Evolutionary conservation across 148 eudicot genomes (phyloP).

Genomic region (Rhododendron griersonianum): DNA sequence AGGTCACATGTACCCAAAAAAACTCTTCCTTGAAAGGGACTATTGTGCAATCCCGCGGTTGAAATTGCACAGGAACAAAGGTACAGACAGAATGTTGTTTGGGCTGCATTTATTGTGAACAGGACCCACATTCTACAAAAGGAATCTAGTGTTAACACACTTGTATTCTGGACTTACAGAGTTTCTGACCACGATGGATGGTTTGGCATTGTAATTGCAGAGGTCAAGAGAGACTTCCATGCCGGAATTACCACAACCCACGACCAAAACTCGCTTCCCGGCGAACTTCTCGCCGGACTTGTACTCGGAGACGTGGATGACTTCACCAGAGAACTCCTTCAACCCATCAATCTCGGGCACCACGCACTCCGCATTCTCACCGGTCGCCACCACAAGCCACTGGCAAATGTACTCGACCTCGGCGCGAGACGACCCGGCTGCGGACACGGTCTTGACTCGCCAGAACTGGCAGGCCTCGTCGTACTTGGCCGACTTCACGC

Average conservation of each 20-base stretch:
- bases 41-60: not conserved
- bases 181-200: slow-evolving; percentile 71
- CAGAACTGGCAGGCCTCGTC: slow-evolving; percentile 57
- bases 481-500: slow-evolving; percentile 60
- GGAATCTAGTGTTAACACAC: not conserved
- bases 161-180: slow-evolving; percentile 43
- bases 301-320: slow-evolving; percentile 69
- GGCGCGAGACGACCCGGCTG: not conserved
- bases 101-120: not conserved
- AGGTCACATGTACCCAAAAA: not conserved
- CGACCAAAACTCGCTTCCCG: slow-evolving; percentile 70
- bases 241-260: slow-evolving; percentile 95
- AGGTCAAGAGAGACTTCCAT: slow-evolving; percentile 94
- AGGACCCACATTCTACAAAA: not conserved
- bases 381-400: slow-evolving; percentile 87
- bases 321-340: slow-evolving; percentile 55
- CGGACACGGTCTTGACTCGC: slow-evolving; percentile 47
- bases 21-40: too few relatives aligned
- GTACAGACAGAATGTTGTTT: not conserved
- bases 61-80: too few relatives aligned
- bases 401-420: slow-evolving; percentile 83
- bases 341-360: slow-evolving; percentile 74
- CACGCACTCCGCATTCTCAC: slow-evolving; percentile 79
- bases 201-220: slow-evolving; percentile 61
- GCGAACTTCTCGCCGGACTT: slow-evolving; percentile 61